These are phyloP conservation scores for Picea engelmannii DNA, from an alignment of 83 land plant genomes.

Conservation along the genomic window DNA sequence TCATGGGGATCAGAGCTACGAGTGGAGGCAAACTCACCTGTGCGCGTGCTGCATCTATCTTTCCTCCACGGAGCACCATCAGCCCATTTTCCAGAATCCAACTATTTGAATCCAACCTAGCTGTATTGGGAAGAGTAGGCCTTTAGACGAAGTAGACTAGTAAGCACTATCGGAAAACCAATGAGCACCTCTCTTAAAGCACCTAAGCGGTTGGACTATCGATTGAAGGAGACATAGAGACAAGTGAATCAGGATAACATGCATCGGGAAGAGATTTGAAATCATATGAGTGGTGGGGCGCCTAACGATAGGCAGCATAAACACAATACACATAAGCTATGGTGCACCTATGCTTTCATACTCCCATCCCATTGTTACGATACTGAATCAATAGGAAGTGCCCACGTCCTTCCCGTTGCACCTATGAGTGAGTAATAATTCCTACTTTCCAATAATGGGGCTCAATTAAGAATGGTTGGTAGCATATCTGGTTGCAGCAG, in stretches of 20 bases:
- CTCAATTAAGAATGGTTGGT: not conserved
- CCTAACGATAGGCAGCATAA: not conserved
- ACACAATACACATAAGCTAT: not conserved
- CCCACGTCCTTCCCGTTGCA: not conserved
- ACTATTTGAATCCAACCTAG: too few species aligned
- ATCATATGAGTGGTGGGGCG: not conserved
- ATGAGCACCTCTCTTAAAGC: too few species aligned
- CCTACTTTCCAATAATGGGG: not conserved
- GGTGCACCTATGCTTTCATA: not conserved
- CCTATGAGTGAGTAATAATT: not conserved
- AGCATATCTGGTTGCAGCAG: not conserved
- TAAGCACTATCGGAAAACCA: too few species aligned
- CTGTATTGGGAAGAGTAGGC: too few species aligned
- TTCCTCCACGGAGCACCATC: too few species aligned
- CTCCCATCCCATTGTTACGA: not conserved
- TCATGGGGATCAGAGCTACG: too few species aligned
- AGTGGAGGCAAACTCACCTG: too few species aligned
- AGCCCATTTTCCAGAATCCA: too few species aligned
- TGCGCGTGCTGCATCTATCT: too few species aligned
- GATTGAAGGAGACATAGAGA: not conserved
- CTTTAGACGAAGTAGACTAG: too few species aligned
- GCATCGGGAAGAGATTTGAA: not conserved
- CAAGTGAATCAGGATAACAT: not conserved
- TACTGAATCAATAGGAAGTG: not conserved
- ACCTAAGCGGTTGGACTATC: too few species aligned